phyloP scores from a whole-genome alignment of 352 stramenopile genomes.

The Halophytophthora batemanensis region DNA sequence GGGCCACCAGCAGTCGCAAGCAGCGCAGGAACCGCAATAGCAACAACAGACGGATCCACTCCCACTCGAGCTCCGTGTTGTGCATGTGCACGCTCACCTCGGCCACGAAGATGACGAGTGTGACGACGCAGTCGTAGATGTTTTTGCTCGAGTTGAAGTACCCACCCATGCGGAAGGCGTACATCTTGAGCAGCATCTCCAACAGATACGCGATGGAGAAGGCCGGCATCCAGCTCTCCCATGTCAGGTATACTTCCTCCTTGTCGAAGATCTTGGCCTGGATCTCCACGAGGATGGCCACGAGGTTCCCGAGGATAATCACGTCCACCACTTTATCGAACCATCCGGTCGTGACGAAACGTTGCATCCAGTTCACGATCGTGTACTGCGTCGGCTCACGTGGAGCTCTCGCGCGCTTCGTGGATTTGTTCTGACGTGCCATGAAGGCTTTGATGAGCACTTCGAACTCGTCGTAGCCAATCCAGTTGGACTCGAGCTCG shows the following conservation, averaged over 20 bases:
- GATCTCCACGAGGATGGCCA: conserved; percentile 48
- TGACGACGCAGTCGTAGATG: conserved; percentile 82
- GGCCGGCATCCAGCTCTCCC: conserved; percentile 55
- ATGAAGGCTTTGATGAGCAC: conserved; percentile 28
- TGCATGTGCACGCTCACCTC: conserved; percentile 57
- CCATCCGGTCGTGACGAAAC: conserved; percentile 23
- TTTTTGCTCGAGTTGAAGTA: conserved; percentile 76
- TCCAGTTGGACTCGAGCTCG: conserved; percentile 17
- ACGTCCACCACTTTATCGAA: conserved; percentile 39
- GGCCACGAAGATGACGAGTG: conserved; percentile 46
- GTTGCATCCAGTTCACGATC: conserved; percentile 21
- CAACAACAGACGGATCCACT: conserved; percentile 55
- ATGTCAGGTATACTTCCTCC: conserved; percentile 21
- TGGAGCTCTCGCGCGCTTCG: conserved; percentile 1
- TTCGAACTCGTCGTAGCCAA: conserved; percentile 28
- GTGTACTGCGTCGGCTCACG: conserved; percentile 16
- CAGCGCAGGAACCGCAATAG: conserved; percentile 58
- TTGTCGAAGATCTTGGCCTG: conserved; percentile 40
- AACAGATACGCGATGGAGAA: conserved; percentile 72
- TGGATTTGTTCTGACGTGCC: conserved; percentile 15
- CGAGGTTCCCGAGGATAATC: conserved; percentile 41
- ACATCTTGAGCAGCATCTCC: conserved; percentile 85
- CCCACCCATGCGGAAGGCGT: conserved; percentile 38
- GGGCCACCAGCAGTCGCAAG: conserved; percentile 43
- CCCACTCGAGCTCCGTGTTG: conserved; percentile 32